Evolutionary conservation across 2,329 filamentous ascomycete genomes (phyloP).

Genomic region (Arthrobotrys iridis): DNA sequence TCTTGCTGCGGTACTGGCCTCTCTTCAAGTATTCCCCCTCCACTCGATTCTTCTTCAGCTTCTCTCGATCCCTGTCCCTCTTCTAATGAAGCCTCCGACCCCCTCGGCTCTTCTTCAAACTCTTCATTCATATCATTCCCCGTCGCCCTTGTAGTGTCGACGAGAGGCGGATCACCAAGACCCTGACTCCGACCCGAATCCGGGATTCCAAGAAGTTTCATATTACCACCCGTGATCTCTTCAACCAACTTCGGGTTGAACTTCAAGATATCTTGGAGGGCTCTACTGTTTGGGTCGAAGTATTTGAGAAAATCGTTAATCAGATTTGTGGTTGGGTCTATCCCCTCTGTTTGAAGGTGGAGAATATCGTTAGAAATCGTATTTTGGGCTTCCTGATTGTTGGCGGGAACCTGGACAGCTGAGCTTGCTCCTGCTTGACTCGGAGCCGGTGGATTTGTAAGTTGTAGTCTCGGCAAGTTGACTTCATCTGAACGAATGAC

Average conservation of each 20-base stretch:
- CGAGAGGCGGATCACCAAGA: neutral
- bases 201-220: neutral
- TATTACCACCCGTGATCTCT: neutral
- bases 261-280: neutral
- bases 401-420: neutral
- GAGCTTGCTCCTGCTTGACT: neutral
- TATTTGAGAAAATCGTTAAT: neutral
- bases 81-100: neutral
- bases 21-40: neutral
- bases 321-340: constrained; percentile 12
- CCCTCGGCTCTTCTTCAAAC: neutral
- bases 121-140: neutral
- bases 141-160: neutral
- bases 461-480: neutral
- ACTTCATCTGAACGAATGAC: neutral
- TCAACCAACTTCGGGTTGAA: constrained; percentile 17
- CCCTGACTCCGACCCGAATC: neutral
- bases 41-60: neutral
- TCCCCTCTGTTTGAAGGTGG: neutral
- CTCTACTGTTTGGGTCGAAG: neutral
- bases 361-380: neutral
- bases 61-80: neutral
- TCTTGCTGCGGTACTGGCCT: neutral
- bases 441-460: neutral
- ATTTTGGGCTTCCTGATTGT: neutral